Evolutionary conservation across 768 basidiomycete genomes (phyloP), one percentile per base, ranked within the genome.

Genomic region (Mycena amicta): DNA sequence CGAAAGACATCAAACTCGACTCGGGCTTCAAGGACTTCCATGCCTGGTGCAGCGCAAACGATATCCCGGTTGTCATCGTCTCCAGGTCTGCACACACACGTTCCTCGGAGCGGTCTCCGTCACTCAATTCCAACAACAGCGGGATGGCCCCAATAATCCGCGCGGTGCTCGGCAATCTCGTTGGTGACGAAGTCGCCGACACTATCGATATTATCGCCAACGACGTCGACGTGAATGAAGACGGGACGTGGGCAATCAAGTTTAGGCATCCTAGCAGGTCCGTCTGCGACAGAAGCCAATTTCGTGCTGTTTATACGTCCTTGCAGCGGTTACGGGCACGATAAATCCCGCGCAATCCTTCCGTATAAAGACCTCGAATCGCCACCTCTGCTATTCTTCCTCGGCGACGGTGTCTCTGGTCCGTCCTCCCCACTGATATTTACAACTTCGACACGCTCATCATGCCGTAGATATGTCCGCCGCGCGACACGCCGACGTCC

Each of bases 351-450:
- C 65, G 93, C 96, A 2, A 98, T 98, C 65, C 76, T 95, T 30
- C 95, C 93, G 0, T 99, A 98, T 75, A 80, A 87, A n/a, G 75
- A 79, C 40, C 80, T 95, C 41, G 65, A 77, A 5, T 70, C 84
- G 47, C 85, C 87, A 4, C 96, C 97, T 2, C 87, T 83, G 2
- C 77, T 96, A 11, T 96, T 99, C 75, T 99, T 97, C 84, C 95
- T 97, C 62, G 97, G 97, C 0, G 97, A 99, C 70, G 97, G 97
- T 30, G 97, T 97, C 50, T 95, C 93, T 55, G 94, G 93, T 92
- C 57, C 40, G 83, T 75, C 27, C 56, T 11, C 22, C n/a, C 45
- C 15, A n/a, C n/a, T n/a, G n/a, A n/a, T n/a, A n/a, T n/a, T n/a
- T n/a, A n/a, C n/a, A n/a, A n/a, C n/a, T n/a, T n/a, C n/a, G n/a